phyloP scores from a whole-genome alignment of 352 stramenopile genomes.

The Phytopythium cucurbitacearum region DNA sequence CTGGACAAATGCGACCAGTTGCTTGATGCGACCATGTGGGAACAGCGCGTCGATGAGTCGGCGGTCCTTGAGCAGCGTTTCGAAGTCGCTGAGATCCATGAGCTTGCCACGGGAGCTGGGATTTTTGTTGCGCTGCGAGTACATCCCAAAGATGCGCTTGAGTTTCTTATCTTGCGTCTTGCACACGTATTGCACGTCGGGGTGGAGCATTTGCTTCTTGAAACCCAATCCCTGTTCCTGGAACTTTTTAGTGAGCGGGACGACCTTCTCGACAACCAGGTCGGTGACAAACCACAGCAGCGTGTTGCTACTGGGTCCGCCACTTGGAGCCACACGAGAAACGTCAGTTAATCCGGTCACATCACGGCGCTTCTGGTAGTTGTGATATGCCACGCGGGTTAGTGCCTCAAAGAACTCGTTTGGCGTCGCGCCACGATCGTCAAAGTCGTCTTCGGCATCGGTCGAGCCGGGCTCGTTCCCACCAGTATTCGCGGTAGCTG shows the following conservation, averaged over 20 bases:
- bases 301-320: neutral
- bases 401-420: conserved; percentile 83
- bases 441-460: conserved; percentile 37
- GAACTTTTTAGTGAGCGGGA: conserved; percentile 73
- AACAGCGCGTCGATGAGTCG: conserved; percentile 70
- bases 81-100: conserved; percentile 69
- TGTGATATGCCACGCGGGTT: conserved; percentile 62
- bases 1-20: conserved; percentile 72
- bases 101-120: conserved; percentile 61
- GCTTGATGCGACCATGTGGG: conserved; percentile 66
- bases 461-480: neutral
- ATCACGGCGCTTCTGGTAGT: conserved; percentile 63
- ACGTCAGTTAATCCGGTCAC: neutral
- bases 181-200: conserved; percentile 70
- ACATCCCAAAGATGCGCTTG: conserved; percentile 65
- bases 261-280: conserved; percentile 58
- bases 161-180: conserved; percentile 75
- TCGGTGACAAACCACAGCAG: conserved; percentile 47
- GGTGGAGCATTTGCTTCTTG: conserved; percentile 82
- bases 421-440: conserved; percentile 60
- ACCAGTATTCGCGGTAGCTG: conserved; percentile 5
- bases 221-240: conserved; percentile 79
- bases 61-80: conserved; percentile 65
- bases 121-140: conserved; percentile 78
- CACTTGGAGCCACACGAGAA: neutral